phyloP scores from a whole-genome alignment of 2,329 filamentous ascomycete species.

The Setomelanomma holmii region DNA sequence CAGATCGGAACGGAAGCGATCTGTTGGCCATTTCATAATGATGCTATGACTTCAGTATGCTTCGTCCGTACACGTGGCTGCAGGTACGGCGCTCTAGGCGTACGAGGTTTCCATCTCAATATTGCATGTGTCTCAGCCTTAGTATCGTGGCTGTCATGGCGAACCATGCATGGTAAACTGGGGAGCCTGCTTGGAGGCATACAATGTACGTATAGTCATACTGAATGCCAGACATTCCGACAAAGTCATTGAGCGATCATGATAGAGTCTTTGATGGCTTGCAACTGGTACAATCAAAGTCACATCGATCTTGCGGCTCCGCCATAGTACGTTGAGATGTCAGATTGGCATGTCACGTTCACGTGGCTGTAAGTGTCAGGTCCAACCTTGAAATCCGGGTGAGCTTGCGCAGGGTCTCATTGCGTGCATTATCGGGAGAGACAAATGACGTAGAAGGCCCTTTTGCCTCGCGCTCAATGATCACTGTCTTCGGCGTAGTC shows the following conservation, averaged over 20 bases:
- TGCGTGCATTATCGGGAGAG: background rate
- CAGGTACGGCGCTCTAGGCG: background rate
- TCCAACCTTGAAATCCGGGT: background rate
- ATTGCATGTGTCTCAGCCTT: background rate
- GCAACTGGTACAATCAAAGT: background rate
- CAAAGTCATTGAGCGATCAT: background rate
- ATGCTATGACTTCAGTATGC: too few relatives aligned
- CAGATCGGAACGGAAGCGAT: too few relatives aligned
- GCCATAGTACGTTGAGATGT: background rate
- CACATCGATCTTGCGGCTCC: background rate
- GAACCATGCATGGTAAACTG: background rate
- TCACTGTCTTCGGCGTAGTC: conserved; percentile 1
- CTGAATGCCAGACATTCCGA: too few relatives aligned
- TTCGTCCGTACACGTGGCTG: background rate
- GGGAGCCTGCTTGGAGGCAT: background rate
- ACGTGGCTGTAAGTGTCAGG: background rate
- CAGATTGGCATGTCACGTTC: background rate
- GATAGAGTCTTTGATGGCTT: background rate
- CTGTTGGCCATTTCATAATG: too few relatives aligned
- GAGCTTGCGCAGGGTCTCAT: background rate
- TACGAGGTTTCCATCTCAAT: background rate
- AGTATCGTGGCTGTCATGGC: too few relatives aligned
- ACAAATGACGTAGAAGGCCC: background rate
- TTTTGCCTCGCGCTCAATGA: background rate
- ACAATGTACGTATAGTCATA: too few relatives aligned